Conservation (phyloP, 306 rosid genomes). For the Acacia crassicarpa region DNA sequence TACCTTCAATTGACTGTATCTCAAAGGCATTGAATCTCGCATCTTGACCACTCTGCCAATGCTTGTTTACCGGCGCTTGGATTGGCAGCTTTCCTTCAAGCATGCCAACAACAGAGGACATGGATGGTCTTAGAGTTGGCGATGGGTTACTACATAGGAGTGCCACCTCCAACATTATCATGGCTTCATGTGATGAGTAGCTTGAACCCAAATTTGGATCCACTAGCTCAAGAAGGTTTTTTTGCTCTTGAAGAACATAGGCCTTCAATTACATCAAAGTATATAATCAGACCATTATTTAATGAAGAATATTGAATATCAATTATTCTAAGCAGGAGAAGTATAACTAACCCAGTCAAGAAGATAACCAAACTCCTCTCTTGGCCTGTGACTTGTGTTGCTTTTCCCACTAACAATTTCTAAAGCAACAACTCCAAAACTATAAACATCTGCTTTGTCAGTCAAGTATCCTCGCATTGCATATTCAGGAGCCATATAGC, state of each 20-base stretch:
- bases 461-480: neutral
- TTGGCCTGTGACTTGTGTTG: constrained; percentile 33
- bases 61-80: too few species aligned
- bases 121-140: constrained; percentile 80
- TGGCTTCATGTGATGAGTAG: too few species aligned
- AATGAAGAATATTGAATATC: neutral
- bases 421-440: neutral
- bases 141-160: constrained; percentile 80
- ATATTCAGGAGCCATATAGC: neutral
- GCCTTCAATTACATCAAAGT: neutral
- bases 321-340: too few species aligned
- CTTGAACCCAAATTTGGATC: too few species aligned
- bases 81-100: too few species aligned
- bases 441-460: too few species aligned
- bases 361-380: neutral
- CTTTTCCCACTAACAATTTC: neutral
- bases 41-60: too few species aligned
- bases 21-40: too few species aligned
- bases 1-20: too few species aligned
- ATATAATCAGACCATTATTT: too few species aligned
- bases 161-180: too few species aligned
- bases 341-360: neutral
- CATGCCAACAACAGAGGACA: constrained; percentile 51
- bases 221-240: too few species aligned
- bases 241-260: neutral